Conservation (phyloP, 495 filamentous ascomycete species). For the Entonaema liquescens region DNA sequence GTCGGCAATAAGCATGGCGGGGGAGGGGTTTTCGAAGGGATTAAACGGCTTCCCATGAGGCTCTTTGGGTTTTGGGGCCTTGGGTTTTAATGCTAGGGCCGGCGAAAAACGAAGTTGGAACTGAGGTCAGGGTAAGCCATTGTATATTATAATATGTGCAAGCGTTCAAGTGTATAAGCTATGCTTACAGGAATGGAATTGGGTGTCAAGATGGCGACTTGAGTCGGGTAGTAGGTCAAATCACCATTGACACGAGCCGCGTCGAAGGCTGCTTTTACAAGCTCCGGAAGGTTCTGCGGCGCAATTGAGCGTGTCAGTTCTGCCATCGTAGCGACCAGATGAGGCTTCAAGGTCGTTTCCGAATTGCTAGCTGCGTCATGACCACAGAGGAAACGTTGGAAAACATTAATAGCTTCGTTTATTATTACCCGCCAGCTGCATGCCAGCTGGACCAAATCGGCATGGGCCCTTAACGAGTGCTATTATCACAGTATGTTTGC, state of each 20-base stretch:
- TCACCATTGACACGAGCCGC: slow-evolving; percentile 62
- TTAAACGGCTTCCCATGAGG: slow-evolving; percentile 59
- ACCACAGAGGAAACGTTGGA: not conserved
- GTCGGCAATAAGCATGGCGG: slow-evolving; percentile 68
- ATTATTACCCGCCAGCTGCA: not conserved
- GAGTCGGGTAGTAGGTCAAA: slow-evolving; percentile 67
- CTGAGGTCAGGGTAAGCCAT: slow-evolving; percentile 18
- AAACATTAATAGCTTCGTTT: not conserved
- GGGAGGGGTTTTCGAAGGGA: slow-evolving; percentile 74
- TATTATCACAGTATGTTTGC: not conserved
- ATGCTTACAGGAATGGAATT: slow-evolving; percentile 62
- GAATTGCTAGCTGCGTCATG: not conserved
- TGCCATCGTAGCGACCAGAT: slow-evolving; percentile 14
- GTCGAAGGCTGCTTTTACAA: slow-evolving; percentile 64
- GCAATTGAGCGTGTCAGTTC: slow-evolving; percentile 32
- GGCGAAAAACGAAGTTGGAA: slow-evolving; percentile 85
- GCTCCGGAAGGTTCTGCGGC: slow-evolving; percentile 55
- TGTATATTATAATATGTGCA: not conserved
- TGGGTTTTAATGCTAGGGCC: slow-evolving; percentile 76
- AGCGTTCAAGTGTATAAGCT: not conserved
- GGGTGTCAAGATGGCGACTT: slow-evolving; percentile 62
- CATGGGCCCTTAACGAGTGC: no score
- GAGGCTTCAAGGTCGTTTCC: not conserved
- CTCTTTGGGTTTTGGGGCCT: slow-evolving; percentile 53
- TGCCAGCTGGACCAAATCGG: no score